Percentiles rank a stretch among this genome's conserved stretches.
Evolutionary conservation across 139 green algal genomes (phyloP).

Genomic region (Gonium pectorale): DNA sequence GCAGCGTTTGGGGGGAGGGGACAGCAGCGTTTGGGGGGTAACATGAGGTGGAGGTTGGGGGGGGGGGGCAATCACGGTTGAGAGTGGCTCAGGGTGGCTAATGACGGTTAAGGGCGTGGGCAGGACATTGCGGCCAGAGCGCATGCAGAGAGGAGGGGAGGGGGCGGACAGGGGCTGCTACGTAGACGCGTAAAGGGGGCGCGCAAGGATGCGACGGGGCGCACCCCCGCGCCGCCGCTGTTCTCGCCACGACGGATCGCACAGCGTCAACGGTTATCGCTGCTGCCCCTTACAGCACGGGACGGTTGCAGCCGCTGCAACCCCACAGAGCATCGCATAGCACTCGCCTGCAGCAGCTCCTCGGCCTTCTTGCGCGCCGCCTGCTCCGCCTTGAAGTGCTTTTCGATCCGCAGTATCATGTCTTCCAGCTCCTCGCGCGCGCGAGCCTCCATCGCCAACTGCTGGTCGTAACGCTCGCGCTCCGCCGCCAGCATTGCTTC

Average conservation of each 20-base stretch:
- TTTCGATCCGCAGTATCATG: conserved; percentile 89
- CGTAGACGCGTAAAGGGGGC: too few relatives aligned
- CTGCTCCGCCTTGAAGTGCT: conserved; percentile 83
- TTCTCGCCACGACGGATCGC: too few relatives aligned
- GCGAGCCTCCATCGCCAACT: conserved; percentile 61
- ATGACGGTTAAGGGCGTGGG: too few relatives aligned
- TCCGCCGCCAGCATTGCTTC: conserved; percentile 38
- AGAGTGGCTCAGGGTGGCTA: too few relatives aligned
- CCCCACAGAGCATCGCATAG: neutral
- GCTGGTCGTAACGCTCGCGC: conserved; percentile 51
- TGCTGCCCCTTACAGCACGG: too few relatives aligned
- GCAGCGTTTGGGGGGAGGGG: neutral
- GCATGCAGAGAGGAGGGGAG: too few relatives aligned
- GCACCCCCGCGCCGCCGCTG: too few relatives aligned
- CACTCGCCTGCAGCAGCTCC: conserved; percentile 60
- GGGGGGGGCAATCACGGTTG: too few relatives aligned
- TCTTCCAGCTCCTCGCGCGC: conserved; percentile 81
- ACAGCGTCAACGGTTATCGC: too few relatives aligned
- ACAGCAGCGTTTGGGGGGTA: neutral
- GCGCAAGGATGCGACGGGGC: too few relatives aligned
- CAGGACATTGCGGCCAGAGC: too few relatives aligned
- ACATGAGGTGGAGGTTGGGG: neutral
- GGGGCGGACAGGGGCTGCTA: too few relatives aligned
- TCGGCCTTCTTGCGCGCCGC: conserved; percentile 70
- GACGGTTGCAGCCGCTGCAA: neutral